Percentiles rank a stretch among this genome's conserved stretches.
Conservation (phyloP, 1,139 yeast genomes). For the Hansenula sp. region DNA sequence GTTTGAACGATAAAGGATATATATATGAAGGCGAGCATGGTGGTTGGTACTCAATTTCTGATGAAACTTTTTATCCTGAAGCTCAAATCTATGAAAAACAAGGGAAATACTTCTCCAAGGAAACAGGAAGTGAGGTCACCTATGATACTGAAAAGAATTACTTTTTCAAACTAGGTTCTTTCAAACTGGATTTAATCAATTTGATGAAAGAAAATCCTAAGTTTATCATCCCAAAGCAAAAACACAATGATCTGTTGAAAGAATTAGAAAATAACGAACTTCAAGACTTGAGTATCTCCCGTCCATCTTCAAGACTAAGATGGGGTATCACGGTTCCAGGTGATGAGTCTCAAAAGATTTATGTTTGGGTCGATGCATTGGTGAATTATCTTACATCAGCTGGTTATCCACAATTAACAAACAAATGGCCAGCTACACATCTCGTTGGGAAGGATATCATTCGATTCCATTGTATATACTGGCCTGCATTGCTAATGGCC, state of each 20-base stretch:
- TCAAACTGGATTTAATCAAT: constrained; percentile 51
- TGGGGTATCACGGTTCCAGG: constrained; percentile 95
- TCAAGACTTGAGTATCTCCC: constrained; percentile 74
- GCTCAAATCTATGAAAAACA: constrained; percentile 54
- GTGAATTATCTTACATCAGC: constrained; percentile 77
- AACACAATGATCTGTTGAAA: constrained; percentile 50
- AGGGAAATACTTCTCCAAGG: constrained; percentile 53
- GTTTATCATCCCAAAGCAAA: constrained; percentile 63
- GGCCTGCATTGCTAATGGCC: constrained; percentile 93
- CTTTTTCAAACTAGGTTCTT: constrained; percentile 68
- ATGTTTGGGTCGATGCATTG: constrained; percentile 97
- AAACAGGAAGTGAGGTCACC: constrained; percentile 71
- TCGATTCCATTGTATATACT: constrained; percentile 84
- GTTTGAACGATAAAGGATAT: constrained; percentile 53
- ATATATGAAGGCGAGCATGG: constrained; percentile 80
- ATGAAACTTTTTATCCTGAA: constrained; percentile 92
- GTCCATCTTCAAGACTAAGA: constrained; percentile 70
- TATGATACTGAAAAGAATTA: constrained; percentile 82
- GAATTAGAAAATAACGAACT: constrained; percentile 52
- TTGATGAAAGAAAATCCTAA: constrained; percentile 42
- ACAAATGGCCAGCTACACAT: constrained; percentile 51
- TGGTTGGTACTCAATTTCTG: constrained; percentile 96
- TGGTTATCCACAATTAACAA: constrained; percentile 46
- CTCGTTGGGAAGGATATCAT: constrained; percentile 89
- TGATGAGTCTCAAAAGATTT: constrained; percentile 73